Percentiles rank a stretch among this genome's conserved stretches.
These are phyloP conservation scores for rapeseed (Brassica napus) DNA, from an alignment of 345 rosid genomes.

Conservation along the genomic window DNA sequence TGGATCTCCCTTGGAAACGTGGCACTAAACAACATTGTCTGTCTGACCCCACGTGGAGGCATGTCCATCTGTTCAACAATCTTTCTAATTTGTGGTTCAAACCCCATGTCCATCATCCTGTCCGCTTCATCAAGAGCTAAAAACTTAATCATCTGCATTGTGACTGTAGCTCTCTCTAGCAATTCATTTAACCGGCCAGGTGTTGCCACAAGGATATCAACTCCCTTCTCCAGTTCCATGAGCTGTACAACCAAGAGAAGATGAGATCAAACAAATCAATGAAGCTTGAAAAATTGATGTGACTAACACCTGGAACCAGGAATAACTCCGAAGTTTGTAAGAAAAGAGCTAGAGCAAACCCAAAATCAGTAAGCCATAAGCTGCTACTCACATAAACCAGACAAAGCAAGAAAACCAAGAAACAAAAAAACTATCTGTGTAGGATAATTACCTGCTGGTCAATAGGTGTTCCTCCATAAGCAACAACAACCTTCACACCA, in stretches of 20 bases:
- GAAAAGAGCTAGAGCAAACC: not conserved
- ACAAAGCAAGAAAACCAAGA: conserved; percentile 2
- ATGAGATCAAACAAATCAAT: not conserved
- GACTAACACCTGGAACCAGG: not conserved
- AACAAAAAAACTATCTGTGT: not conserved
- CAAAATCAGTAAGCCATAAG: conserved; percentile 11
- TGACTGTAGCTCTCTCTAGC: conserved; percentile 95
- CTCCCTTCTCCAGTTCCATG: conserved; percentile 94
- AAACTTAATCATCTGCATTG: conserved; percentile 84
- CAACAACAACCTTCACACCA: conserved; percentile 97
- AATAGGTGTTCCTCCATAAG: conserved; percentile 97
- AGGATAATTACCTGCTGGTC: conserved; percentile 66
- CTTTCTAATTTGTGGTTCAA: conserved; percentile 97
- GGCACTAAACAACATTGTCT: conserved; percentile 97
- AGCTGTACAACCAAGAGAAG: conserved; percentile 51
- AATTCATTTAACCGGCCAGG: conserved; percentile 96
- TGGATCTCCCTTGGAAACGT: conserved; percentile 96
- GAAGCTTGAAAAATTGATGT: not conserved
- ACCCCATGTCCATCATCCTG: conserved; percentile 99
- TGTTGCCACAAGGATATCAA: conserved; percentile 97
- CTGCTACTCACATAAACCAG: too few species aligned
- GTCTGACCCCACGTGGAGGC: conserved; percentile 86
- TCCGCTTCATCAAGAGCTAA: conserved; percentile 98
- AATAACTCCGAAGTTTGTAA: not conserved
- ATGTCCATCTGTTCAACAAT: conserved; percentile 97